phyloP scores from a whole-genome alignment of 2,329 filamentous ascomycete genomes.

The Claviceps fusiformis region DNA sequence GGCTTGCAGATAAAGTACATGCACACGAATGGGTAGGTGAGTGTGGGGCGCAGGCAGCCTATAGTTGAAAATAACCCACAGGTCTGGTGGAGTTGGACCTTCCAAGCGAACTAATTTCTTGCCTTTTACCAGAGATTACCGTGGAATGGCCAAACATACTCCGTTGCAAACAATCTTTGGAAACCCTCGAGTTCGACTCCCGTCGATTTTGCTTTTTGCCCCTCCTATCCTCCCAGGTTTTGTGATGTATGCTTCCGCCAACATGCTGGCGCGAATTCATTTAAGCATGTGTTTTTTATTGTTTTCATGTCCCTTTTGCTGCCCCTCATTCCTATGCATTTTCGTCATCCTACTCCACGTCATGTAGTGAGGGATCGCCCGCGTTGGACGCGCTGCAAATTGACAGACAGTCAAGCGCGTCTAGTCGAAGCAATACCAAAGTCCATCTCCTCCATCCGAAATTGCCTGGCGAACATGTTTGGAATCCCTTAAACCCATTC shows the following conservation, averaged over 20 bases:
- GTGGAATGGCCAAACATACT: constrained; percentile 9
- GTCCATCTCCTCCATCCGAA: too few relatives aligned
- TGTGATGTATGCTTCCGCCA: neutral
- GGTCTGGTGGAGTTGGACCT: constrained; percentile 7
- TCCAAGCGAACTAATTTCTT: constrained; percentile 9
- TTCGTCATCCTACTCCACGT: too few relatives aligned
- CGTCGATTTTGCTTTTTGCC: neutral
- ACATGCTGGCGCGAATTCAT: neutral
- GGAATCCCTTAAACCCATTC: too few relatives aligned
- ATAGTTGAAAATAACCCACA: neutral
- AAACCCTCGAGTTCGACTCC: constrained; percentile 3
- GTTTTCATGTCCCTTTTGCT: too few relatives aligned
- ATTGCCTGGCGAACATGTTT: too few relatives aligned
- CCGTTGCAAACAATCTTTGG: constrained; percentile 7
- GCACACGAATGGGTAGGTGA: too few relatives aligned
- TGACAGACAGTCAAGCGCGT: too few relatives aligned
- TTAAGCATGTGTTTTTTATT: neutral
- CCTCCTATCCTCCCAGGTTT: neutral
- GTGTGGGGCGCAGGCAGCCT: neutral
- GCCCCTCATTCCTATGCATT: too few relatives aligned
- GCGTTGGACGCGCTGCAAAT: too few relatives aligned
- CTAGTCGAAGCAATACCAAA: too few relatives aligned
- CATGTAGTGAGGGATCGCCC: too few relatives aligned
- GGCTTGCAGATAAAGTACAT: too few relatives aligned
- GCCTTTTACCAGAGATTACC: constrained; percentile 10